phyloP scores from a whole-genome alignment of 2,329 filamentous ascomycete species.

The Aquanectria penicillioides region DNA sequence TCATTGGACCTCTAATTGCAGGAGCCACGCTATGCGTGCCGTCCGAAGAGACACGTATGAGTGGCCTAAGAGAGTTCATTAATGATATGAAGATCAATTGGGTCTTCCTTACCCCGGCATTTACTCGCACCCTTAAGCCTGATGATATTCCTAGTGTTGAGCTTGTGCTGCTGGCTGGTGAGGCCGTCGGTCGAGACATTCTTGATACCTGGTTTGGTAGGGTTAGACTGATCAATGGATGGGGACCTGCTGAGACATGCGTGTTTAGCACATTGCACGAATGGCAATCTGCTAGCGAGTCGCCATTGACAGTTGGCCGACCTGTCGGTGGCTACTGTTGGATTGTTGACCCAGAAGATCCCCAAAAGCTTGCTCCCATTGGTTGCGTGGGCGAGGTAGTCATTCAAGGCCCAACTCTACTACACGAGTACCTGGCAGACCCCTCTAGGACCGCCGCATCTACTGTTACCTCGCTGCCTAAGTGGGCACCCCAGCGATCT shows the following conservation, averaged over 20 bases:
- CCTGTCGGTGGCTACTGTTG: conserved; percentile 22
- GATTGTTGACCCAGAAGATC: conserved; percentile 32
- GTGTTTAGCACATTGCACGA: conserved; percentile 25
- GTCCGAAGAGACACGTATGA: conserved; percentile 32
- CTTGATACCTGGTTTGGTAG: conserved; percentile 27
- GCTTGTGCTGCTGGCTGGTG: conserved; percentile 33
- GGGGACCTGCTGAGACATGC: conserved; percentile 35
- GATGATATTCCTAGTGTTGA: conserved; percentile 23
- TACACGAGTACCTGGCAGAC: conserved; percentile 34
- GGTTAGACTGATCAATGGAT: conserved; percentile 34
- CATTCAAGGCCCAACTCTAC: conserved; percentile 36
- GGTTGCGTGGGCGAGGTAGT: conserved; percentile 31
- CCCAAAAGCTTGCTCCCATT: conserved; percentile 25
- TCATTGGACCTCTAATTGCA: conserved; percentile 1
- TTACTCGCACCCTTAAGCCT: conserved; percentile 24
- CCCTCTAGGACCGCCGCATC: conserved; percentile 32
- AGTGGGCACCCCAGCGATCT: conserved; percentile 28
- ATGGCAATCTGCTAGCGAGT: background rate
- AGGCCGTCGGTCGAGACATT: conserved; percentile 26
- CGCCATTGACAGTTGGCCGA: conserved; percentile 25
- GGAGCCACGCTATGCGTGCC: conserved; percentile 38
- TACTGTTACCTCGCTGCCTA: conserved; percentile 44
- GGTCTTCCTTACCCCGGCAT: conserved; percentile 37
- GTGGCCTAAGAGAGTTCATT: conserved; percentile 24
- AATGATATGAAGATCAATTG: conserved; percentile 24